Evolutionary conservation across 1,284 basidiomycete genomes (phyloP), one percentile per base, ranked within the genome.

Genomic region (Neonothopanus nambi): DNA sequence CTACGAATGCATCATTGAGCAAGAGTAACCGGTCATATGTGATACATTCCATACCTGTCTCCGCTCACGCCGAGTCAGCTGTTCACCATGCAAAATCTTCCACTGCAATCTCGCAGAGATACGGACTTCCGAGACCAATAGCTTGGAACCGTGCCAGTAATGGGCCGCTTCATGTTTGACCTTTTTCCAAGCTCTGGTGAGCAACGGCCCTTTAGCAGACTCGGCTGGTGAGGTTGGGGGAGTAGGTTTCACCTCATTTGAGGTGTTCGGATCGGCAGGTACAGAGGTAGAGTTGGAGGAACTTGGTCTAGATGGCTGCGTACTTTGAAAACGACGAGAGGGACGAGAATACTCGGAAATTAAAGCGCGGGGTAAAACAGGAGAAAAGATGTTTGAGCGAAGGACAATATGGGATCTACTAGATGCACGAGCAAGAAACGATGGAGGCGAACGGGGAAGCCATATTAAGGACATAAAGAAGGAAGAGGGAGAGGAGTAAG

Each of bases 111-210:
- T 82, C 6, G 82, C 77, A 23, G 92, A 94, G 63, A 99, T 97
- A 59, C 89, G 83, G 58, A 98, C 91, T 73, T 99, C 97, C 45
- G 95, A 94, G 8, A 92, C 95, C 35, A 99, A 80, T 8, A 99
- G 83, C 69, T 98, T 98, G 6, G 93, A 85, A 13, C 97, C 96
- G 62, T 95, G 89, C 95, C 96, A 99, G 70, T 99, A 99, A 69
- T 99, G 97, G 55, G 85, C 82, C 0, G 88, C 95, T 71, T 98
- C 96, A 65, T 98, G 92, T 76, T 98, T 99, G 61, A 98, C 87
- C 64, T 87, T 91, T 61, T 88, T 89, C 96, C 96, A 98, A 13
- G 79, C 78, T 26, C 89, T 77, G 3, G 78, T 78, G 40, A 74
- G 57, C 5, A 89, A 67, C 5, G 88, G 84, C 1, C 72, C 73